Evolutionary conservation across 225 moss, liverwort and hornwort genomes (phyloP).

Genomic region (Sphagnum contortum): DNA sequence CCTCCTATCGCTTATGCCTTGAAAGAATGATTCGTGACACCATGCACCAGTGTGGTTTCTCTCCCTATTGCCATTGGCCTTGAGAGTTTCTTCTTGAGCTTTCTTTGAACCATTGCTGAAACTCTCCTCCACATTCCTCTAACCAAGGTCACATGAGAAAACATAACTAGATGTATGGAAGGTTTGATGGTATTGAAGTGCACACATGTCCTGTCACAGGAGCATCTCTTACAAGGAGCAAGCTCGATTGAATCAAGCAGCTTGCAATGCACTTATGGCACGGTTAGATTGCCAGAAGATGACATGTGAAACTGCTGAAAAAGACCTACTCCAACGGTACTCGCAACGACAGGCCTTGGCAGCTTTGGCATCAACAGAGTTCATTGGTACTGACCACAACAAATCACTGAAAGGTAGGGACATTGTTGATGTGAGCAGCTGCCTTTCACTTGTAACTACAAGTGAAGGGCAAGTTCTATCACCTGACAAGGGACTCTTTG

Average conservation of each 20-base stretch:
- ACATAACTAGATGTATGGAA: neutral
- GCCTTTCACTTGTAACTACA: constrained; percentile 21
- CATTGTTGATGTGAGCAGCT: constrained; percentile 46
- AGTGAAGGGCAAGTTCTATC: constrained; percentile 5
- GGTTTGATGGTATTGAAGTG: no score
- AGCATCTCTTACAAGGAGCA: constrained; percentile 53
- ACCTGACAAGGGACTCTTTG: neutral
- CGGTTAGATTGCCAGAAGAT: constrained; percentile 48
- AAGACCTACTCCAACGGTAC: constrained; percentile 37
- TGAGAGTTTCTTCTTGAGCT: no score
- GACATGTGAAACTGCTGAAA: constrained; percentile 39
- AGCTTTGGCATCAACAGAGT: constrained; percentile 2
- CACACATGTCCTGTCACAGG: constrained; percentile 7
- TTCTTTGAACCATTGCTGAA: neutral
- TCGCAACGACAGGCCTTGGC: constrained; percentile 32
- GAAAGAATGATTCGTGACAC: constrained; percentile 42
- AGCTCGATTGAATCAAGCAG: constrained; percentile 46
- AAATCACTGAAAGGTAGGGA: neutral
- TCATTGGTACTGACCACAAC: no score
- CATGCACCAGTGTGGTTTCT: constrained; percentile 52
- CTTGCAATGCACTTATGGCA: constrained; percentile 41
- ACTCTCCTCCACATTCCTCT: neutral
- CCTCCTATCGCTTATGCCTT: constrained; percentile 38
- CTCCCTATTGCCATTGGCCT: neutral
- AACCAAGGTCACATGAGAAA: no score